A percentile compares a stretch with the other conserved stretches of the same genome.
These are phyloP conservation scores for Lipomyces yamadae DNA, from an alignment of 805 yeast genomes.

Conservation along the genomic window DNA sequence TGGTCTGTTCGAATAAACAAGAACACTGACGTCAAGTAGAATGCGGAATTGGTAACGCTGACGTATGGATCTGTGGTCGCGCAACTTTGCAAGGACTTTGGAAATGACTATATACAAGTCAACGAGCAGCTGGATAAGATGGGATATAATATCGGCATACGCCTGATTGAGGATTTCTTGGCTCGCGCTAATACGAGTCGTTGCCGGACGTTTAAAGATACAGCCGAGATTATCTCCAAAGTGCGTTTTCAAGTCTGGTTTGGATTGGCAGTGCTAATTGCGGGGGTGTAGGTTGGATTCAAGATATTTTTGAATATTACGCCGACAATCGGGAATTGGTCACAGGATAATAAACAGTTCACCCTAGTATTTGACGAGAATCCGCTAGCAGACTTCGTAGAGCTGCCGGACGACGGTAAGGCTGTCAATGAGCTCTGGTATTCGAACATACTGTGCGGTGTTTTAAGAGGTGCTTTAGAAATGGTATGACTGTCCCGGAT, in stretches of 20 bases:
- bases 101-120: slow-evolving; percentile 74
- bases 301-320: slow-evolving; percentile 82
- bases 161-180: slow-evolving; percentile 89
- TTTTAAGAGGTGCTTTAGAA: slow-evolving; percentile 85
- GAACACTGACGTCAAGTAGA: slow-evolving; percentile 49
- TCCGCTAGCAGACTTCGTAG: slow-evolving; percentile 94
- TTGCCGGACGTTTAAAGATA: slow-evolving; percentile 77
- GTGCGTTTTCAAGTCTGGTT: slow-evolving; percentile 16
- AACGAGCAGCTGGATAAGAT: slow-evolving; percentile 83
- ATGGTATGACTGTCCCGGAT: slow-evolving; percentile 55
- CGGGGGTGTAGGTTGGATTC: slow-evolving; percentile 65
- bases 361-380: slow-evolving; percentile 77
- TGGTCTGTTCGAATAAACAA: background rate
- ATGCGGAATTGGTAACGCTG: slow-evolving; percentile 89
- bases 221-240: slow-evolving; percentile 83
- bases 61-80: slow-evolving; percentile 95
- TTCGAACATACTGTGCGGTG: slow-evolving; percentile 87
- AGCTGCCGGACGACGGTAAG: slow-evolving; percentile 79
- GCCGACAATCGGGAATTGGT: slow-evolving; percentile 78
- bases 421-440: slow-evolving; percentile 84
- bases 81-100: slow-evolving; percentile 83
- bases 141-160: slow-evolving; percentile 94
- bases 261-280: background rate
- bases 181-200: slow-evolving; percentile 86
- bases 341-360: slow-evolving; percentile 73